Evolutionary conservation across 805 yeast species (phyloP).

Genomic region (Saturnispora silvae): DNA sequence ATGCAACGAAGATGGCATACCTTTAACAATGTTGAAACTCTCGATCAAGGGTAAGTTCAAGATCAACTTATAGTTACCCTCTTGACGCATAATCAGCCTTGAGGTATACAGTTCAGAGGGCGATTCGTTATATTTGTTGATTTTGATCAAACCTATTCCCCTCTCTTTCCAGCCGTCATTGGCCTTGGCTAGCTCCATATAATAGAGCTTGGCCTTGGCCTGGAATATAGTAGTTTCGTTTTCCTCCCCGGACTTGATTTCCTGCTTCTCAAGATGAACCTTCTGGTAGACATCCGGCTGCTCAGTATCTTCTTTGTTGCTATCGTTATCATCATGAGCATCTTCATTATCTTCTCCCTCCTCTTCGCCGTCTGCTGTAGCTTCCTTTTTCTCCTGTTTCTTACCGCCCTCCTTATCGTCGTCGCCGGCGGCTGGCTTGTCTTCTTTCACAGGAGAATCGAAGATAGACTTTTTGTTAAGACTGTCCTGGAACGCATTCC

Average conservation of each 20-base stretch:
- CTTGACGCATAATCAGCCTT: conserved; percentile 84
- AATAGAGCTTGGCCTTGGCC: conserved; percentile 70
- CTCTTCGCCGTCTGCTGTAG: conserved; percentile 6
- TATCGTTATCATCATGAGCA: conserved; percentile 17
- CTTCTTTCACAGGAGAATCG: conserved; percentile 25
- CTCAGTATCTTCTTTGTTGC: conserved; percentile 17
- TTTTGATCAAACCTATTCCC: conserved; percentile 81
- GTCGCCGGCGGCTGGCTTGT: conserved; percentile 9
- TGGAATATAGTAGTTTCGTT: conserved; percentile 59
- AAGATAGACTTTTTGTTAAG: conserved; percentile 47
- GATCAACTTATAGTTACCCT: conserved; percentile 73
- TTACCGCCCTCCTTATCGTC: conserved; percentile 10
- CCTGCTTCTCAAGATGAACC: conserved; percentile 51
- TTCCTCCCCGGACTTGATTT: conserved; percentile 82
- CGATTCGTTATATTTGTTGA: conserved; percentile 37
- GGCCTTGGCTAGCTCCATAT: conserved; percentile 53
- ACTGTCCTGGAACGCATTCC: conserved; percentile 46
- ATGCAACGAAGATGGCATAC: conserved; percentile 75
- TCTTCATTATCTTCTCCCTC: conserved; percentile 14
- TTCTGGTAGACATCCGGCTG: conserved; percentile 33
- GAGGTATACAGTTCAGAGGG: conserved; percentile 30
- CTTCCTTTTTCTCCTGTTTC: no score
- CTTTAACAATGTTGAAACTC: conserved; percentile 57
- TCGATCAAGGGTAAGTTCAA: conserved; percentile 60
- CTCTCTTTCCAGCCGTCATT: conserved; percentile 90